phyloP scores from a whole-genome alignment of 108 stramenopile species.

The Nannochloropsis gaditana region DNA sequence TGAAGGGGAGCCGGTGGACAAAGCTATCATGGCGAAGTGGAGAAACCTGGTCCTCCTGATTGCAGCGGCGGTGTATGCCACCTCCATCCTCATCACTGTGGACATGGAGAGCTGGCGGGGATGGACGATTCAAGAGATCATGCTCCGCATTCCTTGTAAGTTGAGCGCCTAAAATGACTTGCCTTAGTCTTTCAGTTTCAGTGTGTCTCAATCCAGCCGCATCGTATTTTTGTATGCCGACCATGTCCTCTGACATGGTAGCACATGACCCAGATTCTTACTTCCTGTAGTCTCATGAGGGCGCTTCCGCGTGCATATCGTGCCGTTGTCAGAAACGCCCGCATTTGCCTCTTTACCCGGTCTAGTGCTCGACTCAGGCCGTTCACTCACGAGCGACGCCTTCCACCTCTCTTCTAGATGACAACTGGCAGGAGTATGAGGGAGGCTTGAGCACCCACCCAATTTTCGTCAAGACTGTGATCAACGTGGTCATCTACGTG shows the following conservation, averaged over 20 bases:
- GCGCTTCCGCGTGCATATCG: background rate
- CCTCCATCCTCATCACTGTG: conserved; percentile 31
- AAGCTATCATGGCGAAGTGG: background rate
- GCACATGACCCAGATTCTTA: too few relatives aligned
- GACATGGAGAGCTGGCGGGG: conserved; percentile 43
- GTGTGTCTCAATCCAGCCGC: background rate
- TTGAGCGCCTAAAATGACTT: background rate
- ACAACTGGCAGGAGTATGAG: conserved; percentile 80
- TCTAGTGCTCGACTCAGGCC: background rate
- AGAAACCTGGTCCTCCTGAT: background rate
- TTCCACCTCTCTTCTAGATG: conserved; percentile 49
- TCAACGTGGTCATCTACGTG: conserved; percentile 87
- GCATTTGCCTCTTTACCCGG: background rate
- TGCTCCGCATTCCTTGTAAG: conserved; percentile 35
- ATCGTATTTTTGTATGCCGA: background rate
- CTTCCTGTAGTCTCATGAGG: too few relatives aligned
- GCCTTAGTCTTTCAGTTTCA: background rate
- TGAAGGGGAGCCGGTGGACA: background rate
- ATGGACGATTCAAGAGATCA: conserved; percentile 43
- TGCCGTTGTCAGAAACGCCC: background rate
- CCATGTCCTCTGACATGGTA: too few relatives aligned
- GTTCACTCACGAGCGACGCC: background rate
- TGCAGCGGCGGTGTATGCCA: background rate
- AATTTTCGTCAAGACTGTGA: conserved; percentile 79
- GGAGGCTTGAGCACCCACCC: conserved; percentile 68